Percentiles rank a stretch among this genome's conserved stretches.
Evolutionary conservation across 306 rosid genomes (phyloP).

Genomic region (Herpetospermum pedunculosum): DNA sequence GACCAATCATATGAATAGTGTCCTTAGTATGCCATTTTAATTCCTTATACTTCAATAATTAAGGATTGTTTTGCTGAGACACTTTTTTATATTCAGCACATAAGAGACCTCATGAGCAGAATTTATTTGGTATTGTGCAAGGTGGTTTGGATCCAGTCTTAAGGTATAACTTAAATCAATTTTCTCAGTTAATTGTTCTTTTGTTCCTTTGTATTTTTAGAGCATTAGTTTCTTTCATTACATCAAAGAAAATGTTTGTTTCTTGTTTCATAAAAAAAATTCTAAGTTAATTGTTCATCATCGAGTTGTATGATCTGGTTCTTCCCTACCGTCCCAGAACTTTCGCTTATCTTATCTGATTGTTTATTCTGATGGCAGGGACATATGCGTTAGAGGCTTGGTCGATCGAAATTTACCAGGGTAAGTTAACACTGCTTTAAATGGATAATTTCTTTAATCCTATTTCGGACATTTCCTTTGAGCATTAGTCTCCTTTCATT

Average conservation of each 20-base stretch:
- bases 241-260: no score
- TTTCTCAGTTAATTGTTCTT: slow-evolving; percentile 12
- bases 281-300: no score
- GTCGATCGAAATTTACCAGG: slow-evolving; percentile 92
- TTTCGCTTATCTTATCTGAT: slow-evolving; percentile 4
- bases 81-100: slow-evolving; percentile 62
- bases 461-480: no score
- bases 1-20: slow-evolving; percentile 1
- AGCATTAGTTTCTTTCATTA: no score
- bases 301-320: slow-evolving; percentile 7
- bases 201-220: no score
- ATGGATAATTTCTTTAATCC: neutral
- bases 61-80: slow-evolving; percentile 11
- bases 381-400: slow-evolving; percentile 71
- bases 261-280: no score
- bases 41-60: neutral
- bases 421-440: slow-evolving; percentile 32
- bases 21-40: slow-evolving; percentile 9
- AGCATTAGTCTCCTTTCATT: no score
- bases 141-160: slow-evolving; percentile 88
- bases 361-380: slow-evolving; percentile 41
- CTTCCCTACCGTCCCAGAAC: slow-evolving; percentile 1
- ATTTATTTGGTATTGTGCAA: slow-evolving; percentile 97
- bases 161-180: slow-evolving; percentile 38
- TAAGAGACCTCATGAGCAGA: slow-evolving; percentile 79